Evolutionary conservation across 225 moss, liverwort and hornwort genomes (phyloP), one percentile per base, ranked within the genome.

Genomic region (Pleurozium schreberi): DNA sequence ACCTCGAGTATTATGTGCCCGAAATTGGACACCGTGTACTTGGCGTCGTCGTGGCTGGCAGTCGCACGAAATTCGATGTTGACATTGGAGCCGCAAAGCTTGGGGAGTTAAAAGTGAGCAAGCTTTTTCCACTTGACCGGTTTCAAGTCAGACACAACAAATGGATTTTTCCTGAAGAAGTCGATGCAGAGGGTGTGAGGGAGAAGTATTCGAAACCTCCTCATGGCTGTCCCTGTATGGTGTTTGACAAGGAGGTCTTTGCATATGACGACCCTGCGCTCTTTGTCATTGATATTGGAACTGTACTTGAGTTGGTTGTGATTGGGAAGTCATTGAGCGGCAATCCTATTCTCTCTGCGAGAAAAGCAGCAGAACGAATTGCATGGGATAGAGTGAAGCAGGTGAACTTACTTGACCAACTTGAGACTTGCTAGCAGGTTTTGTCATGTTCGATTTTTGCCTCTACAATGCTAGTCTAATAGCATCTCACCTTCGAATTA

Each of bases 351-450:
- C 94, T 97, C 81, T 96, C 96, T 53, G 93, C 88, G 36, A 92
- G 95, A 87, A 92, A 88, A 88, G 88, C 93, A 63, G 92, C 93
- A 4, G 84, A 90, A 59, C 91, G 93, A 52, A 86, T 94, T 86
- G 95, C 96, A 43, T 97, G 97, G 97, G 88, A 96, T 38, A 94
- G 97, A 50, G 91, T 94, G 87, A 92, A 91, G 53, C 97, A 97
- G 97, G 97, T 96, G 88, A 91, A 58, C 68, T 43, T 75, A 38
- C 84, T 40, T 67, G 84, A 84, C 74, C 28, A 57, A 78, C 55
- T 79, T 90, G 60, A 63, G 77, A 68, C n/a, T 60, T 66, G 85
- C 34, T 88, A 60, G 34, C 63, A 81, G 85, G 49, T 82, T 63
- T 90, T 78, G 38, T n/a, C 63, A 55, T 74, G 47, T 77, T 90